Base-by-base conservation (phyloP, 2,329 filamentous ascomycete genomes). In the Cladosporium sp. region DNA sequence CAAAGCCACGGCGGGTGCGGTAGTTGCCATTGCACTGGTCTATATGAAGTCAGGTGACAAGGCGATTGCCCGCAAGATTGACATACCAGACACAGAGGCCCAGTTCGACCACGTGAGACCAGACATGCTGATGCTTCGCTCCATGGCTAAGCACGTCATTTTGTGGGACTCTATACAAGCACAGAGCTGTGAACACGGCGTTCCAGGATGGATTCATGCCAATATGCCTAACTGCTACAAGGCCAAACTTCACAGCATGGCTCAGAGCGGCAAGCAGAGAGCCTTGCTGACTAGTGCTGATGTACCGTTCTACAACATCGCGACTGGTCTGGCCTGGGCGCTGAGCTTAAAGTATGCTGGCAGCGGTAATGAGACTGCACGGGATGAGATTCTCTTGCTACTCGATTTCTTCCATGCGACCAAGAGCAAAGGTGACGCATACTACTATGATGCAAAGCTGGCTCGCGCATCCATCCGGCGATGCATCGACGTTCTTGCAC, bases 101-200 rank as follows among this genome's bases (percentile, higher is more conserved):
- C 93, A 98, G 71, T 98, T 97, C 76, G 95, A 98, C 76, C 97
- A 98, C 75, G 90, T 98, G 21, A 88, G 95, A 2, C 95, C 95
- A 0, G 95, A 99, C 75, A 89, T 97, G 51, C 90, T 99, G 69
- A 86, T 99, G 7, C 84, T 99, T 12, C 89, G 95, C 21, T 97
- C 94, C 0, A 84, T 98, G 36, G 91, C 95, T 12, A 92, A 90
- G 75, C 92, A 98, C 75, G 77, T 99, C 47, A 97, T 99, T 70
- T 87, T 98, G 80, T 99, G 95, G 95, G 90, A 90, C 69, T 83
- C 87, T 67, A 95, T 99, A 61, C 83, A 88, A 66, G 88, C 92
- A 0, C 67, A 65, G 41, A 64, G 65, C 30, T 44, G 38, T 15
- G 61, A 26, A 54, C 36, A 47, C 21, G 26, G 38, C 34, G 32